A percentile compares a stretch with the other conserved stretches of the same genome.
phyloP scores from a whole-genome alignment of 106 monocot species.

The Allium fistulosum region DNA sequence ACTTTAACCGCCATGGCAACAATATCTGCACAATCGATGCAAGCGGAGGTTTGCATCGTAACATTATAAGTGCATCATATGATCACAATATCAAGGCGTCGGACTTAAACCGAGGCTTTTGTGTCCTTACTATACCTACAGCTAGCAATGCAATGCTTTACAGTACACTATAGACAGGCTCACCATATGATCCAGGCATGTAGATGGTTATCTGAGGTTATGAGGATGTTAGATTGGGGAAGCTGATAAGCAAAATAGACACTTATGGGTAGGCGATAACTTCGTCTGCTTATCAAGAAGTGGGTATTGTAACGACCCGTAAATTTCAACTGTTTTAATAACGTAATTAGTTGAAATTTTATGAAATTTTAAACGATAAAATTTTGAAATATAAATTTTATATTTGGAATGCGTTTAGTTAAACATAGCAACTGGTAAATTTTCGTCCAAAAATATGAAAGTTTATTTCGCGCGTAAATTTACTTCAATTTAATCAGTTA shows the following conservation, averaged over 20 bases:
- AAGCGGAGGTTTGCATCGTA: slow-evolving; percentile 30
- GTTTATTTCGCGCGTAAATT: no score
- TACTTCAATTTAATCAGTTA: no score
- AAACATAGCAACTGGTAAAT: no score
- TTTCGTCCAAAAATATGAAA: no score
- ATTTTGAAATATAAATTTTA: no score
- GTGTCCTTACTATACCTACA: slow-evolving; percentile 60
- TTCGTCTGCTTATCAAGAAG: slow-evolving; percentile 63
- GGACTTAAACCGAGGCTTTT: slow-evolving; percentile 81
- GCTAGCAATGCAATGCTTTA: slow-evolving; percentile 82
- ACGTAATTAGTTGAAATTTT: no score
- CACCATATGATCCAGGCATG: slow-evolving; percentile 74
- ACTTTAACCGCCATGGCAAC: slow-evolving; percentile 67
- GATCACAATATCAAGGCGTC: slow-evolving; percentile 87
- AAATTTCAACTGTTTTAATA: no score
- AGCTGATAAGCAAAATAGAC: slow-evolving; percentile 59
- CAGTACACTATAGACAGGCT: slow-evolving; percentile 53
- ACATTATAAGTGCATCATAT: slow-evolving; percentile 51
- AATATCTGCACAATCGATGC: slow-evolving; percentile 89
- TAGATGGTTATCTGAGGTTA: slow-evolving; percentile 75
- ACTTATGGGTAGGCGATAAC: slow-evolving; percentile 78
- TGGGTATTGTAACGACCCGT: no score
- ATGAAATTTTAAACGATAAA: no score
- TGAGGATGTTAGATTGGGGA: slow-evolving; percentile 69
- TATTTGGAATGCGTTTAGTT: no score